These are phyloP conservation scores for Amesomyces nigricolor DNA, from an alignment of 2,329 filamentous ascomycete species.

Conservation along the genomic window DNA sequence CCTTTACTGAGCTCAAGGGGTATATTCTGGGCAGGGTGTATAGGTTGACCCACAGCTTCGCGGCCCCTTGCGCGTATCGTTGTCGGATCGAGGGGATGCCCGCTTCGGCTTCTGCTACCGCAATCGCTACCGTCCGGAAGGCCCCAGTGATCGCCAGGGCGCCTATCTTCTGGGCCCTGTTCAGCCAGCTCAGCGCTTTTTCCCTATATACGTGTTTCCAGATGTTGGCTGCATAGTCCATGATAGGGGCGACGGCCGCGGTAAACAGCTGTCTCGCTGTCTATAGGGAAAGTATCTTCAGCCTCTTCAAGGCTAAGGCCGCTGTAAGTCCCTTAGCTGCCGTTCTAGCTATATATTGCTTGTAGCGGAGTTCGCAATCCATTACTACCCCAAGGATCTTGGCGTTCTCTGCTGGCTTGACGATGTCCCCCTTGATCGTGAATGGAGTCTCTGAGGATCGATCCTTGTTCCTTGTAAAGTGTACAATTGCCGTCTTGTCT, in stretches of 20 bases:
- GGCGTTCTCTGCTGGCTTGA: slow-evolving; percentile 4
- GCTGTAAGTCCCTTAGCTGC: slow-evolving; percentile 14
- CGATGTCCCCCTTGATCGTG: slow-evolving; percentile 22
- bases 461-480: slow-evolving; percentile 22
- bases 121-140: too few species aligned
- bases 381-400: slow-evolving; percentile 15
- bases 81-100: too few species aligned
- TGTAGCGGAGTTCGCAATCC: slow-evolving; percentile 15
- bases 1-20: slow-evolving; percentile 16
- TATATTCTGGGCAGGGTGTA: slow-evolving; percentile 10
- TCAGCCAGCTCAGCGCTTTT: background rate
- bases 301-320: slow-evolving; percentile 20
- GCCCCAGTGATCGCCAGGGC: too few species aligned
- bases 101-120: too few species aligned
- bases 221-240: slow-evolving; percentile 22
- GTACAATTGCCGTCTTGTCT: too few species aligned
- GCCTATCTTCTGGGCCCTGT: too few species aligned
- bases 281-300: slow-evolving; percentile 17
- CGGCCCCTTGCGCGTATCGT: slow-evolving; percentile 5
- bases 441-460: slow-evolving; percentile 9
- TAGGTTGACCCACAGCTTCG: slow-evolving; percentile 22
- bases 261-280: slow-evolving; percentile 20
- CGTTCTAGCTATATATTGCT: slow-evolving; percentile 11
- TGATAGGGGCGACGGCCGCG: slow-evolving; percentile 19
- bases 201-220: slow-evolving; percentile 4